Evolutionary conservation across 371 early-diverging fungal species (phyloP).

Genomic region (Gilbertella persicaria): DNA sequence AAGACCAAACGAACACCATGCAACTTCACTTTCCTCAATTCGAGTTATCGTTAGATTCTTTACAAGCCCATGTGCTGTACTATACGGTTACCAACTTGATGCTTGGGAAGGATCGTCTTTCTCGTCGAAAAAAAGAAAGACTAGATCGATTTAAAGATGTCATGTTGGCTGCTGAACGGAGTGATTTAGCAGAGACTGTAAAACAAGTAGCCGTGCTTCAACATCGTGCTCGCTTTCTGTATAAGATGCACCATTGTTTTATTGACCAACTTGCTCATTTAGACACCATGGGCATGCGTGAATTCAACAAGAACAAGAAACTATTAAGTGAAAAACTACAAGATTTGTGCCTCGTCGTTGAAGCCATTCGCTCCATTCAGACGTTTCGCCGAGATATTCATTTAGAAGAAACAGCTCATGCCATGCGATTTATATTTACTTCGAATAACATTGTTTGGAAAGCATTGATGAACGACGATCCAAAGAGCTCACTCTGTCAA

Average conservation of each 20-base stretch:
- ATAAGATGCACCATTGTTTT: slow-evolving; percentile 55
- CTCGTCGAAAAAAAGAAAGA: slow-evolving; percentile 66
- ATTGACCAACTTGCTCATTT: slow-evolving; percentile 53
- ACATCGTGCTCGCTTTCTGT: slow-evolving; percentile 46
- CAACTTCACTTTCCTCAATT: slow-evolving; percentile 65
- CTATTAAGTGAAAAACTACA: slow-evolving; percentile 36
- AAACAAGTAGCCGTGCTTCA: slow-evolving; percentile 59
- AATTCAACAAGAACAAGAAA: slow-evolving; percentile 18
- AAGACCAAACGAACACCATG: slow-evolving; percentile 51
- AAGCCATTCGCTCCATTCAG: slow-evolving; percentile 57
- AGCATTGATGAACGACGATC: slow-evolving; percentile 49
- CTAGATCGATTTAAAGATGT: slow-evolving; percentile 69
- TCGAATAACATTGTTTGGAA: slow-evolving; percentile 59
- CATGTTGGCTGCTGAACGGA: slow-evolving; percentile 69
- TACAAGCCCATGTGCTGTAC: slow-evolving; percentile 62
- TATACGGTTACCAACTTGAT: slow-evolving; percentile 69
- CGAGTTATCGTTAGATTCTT: slow-evolving; percentile 60
- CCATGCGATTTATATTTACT: slow-evolving; percentile 28
- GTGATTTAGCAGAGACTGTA: slow-evolving; percentile 55
- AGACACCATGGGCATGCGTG: slow-evolving; percentile 7
- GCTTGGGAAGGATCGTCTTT: slow-evolving; percentile 59
- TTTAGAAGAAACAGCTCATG: slow-evolving; percentile 25
- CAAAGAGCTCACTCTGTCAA: slow-evolving; percentile 51
- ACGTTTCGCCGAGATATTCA: slow-evolving; percentile 27
- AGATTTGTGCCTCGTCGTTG: slow-evolving; percentile 62